Evolutionary conservation across 345 rosid species (phyloP).

Genomic region (Ceriops zippeliana): DNA sequence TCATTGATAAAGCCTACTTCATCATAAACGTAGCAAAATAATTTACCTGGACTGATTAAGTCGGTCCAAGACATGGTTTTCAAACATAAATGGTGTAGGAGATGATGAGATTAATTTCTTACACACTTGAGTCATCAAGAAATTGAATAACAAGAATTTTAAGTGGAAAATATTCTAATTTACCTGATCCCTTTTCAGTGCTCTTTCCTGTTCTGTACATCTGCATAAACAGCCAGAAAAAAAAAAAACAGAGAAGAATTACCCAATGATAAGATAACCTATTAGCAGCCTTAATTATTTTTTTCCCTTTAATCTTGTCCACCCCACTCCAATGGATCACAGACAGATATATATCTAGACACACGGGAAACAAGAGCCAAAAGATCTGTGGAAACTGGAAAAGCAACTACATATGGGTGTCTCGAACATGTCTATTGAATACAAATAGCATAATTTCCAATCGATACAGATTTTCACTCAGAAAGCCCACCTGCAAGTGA

Average conservation of each 20-base stretch:
- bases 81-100: constrained; percentile 18
- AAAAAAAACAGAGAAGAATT: constrained; percentile 20
- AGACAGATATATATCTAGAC: constrained; percentile 7
- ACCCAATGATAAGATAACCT: constrained; percentile 30
- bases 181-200: constrained; percentile 85
- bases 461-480: constrained; percentile 17
- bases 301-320: constrained; percentile 46
- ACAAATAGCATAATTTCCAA: constrained; percentile 12
- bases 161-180: constrained; percentile 17
- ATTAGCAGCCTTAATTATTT: constrained; percentile 42
- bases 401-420: background rate
- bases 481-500: constrained; percentile 83
- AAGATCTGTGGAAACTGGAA: constrained; percentile 18
- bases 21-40: constrained; percentile 27
- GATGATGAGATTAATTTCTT: constrained; percentile 13
- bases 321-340: constrained; percentile 20
- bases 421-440: background rate
- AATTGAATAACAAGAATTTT: constrained; percentile 15
- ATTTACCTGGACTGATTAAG: constrained; percentile 15
- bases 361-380: constrained; percentile 14
- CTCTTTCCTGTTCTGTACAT: constrained; percentile 99
- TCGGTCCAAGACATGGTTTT: constrained; percentile 5
- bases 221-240: constrained; percentile 55
- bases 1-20: constrained; percentile 21
- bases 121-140: constrained; percentile 11